Conservation (phyloP, 108 stramenopile genomes). For the Bacterosira constricta region DNA sequence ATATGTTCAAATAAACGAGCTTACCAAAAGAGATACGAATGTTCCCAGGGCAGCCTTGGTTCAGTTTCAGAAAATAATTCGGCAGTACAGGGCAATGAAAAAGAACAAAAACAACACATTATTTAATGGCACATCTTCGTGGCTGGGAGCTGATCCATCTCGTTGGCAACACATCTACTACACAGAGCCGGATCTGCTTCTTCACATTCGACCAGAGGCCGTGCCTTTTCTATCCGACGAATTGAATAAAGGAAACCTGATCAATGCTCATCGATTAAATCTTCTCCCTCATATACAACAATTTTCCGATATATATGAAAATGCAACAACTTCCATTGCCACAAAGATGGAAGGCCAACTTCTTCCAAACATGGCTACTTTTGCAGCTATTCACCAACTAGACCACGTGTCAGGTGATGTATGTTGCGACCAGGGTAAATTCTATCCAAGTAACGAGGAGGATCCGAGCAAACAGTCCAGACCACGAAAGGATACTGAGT, state of each 20-base stretch:
- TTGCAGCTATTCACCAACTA: constrained; percentile 9
- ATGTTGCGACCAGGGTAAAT: constrained; percentile 39
- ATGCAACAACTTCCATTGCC: neutral
- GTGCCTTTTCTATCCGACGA: constrained; percentile 4
- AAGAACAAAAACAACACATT: neutral
- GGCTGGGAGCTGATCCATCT: constrained; percentile 18
- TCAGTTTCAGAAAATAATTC: neutral
- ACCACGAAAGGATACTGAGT: neutral
- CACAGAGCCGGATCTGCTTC: constrained; percentile 32
- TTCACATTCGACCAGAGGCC: constrained; percentile 12
- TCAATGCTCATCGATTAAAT: constrained; percentile 27
- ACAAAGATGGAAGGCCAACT: neutral
- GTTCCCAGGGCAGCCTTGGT: constrained; percentile 15
- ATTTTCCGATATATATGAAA: constrained; percentile 16
- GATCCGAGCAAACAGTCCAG: constrained; percentile 3
- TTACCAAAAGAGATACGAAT: neutral
- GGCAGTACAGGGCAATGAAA: neutral
- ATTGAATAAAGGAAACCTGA: constrained; percentile 17
- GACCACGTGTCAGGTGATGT: constrained; percentile 4
- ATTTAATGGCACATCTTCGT: neutral
- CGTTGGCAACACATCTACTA: constrained; percentile 26
- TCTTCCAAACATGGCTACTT: constrained; percentile 16
- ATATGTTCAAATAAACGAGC: constrained; percentile 1
- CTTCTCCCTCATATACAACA: constrained; percentile 29
- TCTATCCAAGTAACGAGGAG: constrained; percentile 10